A percentile compares a stretch with the other conserved stretches of the same genome.
phyloP scores from a whole-genome alignment of 2,329 filamentous ascomycete genomes.

The Claviceps sp. region DNA sequence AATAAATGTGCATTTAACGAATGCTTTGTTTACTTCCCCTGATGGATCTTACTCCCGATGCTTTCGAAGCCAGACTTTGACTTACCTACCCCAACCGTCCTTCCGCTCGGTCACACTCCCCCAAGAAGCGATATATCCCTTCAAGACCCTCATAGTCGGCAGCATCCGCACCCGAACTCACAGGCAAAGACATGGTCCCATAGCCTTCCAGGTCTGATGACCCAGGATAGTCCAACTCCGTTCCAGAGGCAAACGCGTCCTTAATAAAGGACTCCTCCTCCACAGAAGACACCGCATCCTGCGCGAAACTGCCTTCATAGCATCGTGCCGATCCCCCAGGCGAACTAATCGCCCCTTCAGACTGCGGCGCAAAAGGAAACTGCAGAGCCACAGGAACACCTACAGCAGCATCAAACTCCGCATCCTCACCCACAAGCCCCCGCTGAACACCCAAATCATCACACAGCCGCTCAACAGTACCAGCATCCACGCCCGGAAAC shows the following conservation, averaged over 20 bases:
- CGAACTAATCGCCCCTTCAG: conserved; percentile 26
- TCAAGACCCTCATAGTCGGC: conserved; percentile 42
- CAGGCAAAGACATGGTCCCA: conserved; percentile 34
- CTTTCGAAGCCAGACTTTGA: not conserved
- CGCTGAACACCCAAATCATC: conserved; percentile 75
- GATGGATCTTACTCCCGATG: too few relatives aligned
- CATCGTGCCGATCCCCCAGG: conserved; percentile 36
- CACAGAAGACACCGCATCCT: conserved; percentile 21
- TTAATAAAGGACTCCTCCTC: conserved; percentile 22
- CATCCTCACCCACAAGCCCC: conserved; percentile 66
- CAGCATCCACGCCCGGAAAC: conserved; percentile 80
- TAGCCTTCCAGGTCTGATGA: conserved; percentile 34
- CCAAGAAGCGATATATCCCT: conserved; percentile 44
- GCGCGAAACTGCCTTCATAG: conserved; percentile 26
- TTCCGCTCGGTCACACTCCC: conserved; percentile 38
- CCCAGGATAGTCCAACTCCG: conserved; percentile 34
- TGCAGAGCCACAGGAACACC: conserved; percentile 63
- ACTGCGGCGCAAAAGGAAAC: conserved; percentile 70
- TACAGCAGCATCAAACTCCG: conserved; percentile 52
- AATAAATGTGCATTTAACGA: too few relatives aligned
- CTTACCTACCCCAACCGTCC: conserved; percentile 17
- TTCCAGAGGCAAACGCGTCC: conserved; percentile 28
- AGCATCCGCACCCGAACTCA: conserved; percentile 29
- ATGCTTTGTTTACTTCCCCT: too few relatives aligned
- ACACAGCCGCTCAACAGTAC: conserved; percentile 70